These are phyloP conservation scores for Persicaria tinctoria DNA, from an alignment of 148 eudicot species.

Conservation along the genomic window DNA sequence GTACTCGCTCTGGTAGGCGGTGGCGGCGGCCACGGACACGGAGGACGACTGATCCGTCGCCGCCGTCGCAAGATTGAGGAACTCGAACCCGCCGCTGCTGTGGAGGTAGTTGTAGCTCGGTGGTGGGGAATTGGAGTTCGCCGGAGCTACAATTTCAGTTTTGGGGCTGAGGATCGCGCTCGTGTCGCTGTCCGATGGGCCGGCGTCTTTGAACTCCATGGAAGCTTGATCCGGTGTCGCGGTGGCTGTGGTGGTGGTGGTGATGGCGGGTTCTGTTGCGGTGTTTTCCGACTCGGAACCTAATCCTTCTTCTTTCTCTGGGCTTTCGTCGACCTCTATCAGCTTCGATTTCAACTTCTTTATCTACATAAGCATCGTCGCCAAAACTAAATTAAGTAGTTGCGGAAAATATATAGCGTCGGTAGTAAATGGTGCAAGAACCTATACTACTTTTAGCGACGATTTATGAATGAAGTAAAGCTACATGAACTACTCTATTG, in stretches of 20 bases:
- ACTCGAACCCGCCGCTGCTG: not conserved
- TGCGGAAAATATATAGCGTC: too few relatives aligned
- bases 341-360: conserved; percentile 66
- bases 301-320: conserved; percentile 26
- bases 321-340: conserved; percentile 33
- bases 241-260: not conserved
- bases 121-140: too few relatives aligned
- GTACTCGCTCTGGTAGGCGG: conserved; percentile 16
- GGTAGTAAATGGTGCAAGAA: too few relatives aligned
- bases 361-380: conserved; percentile 33
- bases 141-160: too few relatives aligned
- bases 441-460: too few relatives aligned
- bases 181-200: conserved; percentile 73
- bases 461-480: too few relatives aligned
- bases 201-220: conserved; percentile 44
- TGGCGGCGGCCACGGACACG: not conserved
- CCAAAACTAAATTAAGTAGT: not conserved
- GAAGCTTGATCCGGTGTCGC: not conserved
- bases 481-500: too few relatives aligned
- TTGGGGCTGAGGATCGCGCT: conserved; percentile 62
- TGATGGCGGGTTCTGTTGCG: not conserved
- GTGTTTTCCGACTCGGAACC: conserved; percentile 27
- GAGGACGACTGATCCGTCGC: too few relatives aligned
- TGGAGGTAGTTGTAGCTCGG: not conserved
- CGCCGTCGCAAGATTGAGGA: not conserved